Percentiles rank a stretch among this genome's conserved stretches.
Conservation (phyloP, 768 basidiomycete species). For the Mrakia hoshinonis region DNA sequence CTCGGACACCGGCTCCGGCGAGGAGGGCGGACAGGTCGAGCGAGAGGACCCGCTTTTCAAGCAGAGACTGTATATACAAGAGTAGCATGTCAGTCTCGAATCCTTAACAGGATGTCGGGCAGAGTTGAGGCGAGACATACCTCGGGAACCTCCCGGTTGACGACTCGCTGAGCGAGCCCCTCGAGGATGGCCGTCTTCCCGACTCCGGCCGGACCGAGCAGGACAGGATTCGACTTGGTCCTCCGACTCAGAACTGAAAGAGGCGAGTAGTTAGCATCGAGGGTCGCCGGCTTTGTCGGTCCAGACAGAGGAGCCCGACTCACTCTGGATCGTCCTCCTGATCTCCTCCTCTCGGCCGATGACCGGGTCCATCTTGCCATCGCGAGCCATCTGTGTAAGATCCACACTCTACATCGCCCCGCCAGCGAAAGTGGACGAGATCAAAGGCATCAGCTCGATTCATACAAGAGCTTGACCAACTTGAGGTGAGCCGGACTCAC, state of each 20-base stretch:
- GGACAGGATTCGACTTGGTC: conserved; percentile 65
- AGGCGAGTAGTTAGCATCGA: background rate
- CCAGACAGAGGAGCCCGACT: background rate
- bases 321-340: conserved; percentile 75
- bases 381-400: conserved; percentile 71
- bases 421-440: background rate
- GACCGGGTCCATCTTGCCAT: conserved; percentile 80
- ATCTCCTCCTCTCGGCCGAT: conserved; percentile 91
- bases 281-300: background rate
- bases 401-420: conserved; percentile 49
- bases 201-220: conserved; percentile 70
- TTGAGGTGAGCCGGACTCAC: background rate
- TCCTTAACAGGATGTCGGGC: no score
- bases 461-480: no score
- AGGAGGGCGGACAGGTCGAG: conserved; percentile 75
- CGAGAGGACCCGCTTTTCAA: conserved; percentile 76
- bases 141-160: conserved; percentile 84
- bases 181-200: conserved; percentile 90
- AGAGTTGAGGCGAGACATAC: conserved; percentile 40
- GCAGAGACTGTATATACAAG: conserved; percentile 54
- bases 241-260: conserved; percentile 58
- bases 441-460: no score
- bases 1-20: conserved; percentile 83
- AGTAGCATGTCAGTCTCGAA: no score
- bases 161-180: conserved; percentile 76